Evolutionary conservation across 2,329 filamentous ascomycete genomes (phyloP).

Genomic region (Hypocreales sp.): DNA sequence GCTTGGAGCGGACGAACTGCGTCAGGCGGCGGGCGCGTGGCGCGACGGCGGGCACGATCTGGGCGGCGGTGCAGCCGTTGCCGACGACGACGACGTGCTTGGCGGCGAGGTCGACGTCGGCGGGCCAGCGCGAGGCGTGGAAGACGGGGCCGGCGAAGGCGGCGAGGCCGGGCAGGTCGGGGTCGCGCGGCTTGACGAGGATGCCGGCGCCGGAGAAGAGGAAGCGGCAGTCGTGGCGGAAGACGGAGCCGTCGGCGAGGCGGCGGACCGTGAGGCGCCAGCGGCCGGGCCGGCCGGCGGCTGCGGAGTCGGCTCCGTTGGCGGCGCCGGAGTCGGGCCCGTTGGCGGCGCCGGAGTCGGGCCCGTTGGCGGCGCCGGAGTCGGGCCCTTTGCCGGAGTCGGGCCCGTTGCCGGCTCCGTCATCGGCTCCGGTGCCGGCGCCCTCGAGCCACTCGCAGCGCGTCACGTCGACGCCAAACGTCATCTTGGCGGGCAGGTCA

Average conservation of each 20-base stretch:
- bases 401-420: too few species aligned
- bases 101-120: constrained; percentile 27
- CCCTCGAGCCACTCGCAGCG: constrained; percentile 22
- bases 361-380: too few species aligned
- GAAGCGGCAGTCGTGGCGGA: constrained; percentile 22
- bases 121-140: constrained; percentile 40
- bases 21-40: constrained; percentile 17
- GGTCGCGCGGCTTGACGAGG: constrained; percentile 16
- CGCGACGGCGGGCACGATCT: constrained; percentile 31
- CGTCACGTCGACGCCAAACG: constrained; percentile 20
- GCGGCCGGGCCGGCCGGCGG: too few species aligned
- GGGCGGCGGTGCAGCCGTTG: constrained; percentile 37
- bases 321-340: too few species aligned
- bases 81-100: constrained; percentile 38
- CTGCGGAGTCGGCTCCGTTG: too few species aligned
- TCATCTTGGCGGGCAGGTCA: constrained; percentile 21
- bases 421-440: too few species aligned
- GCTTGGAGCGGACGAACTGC: constrained; percentile 25
- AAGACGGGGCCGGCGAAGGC: constrained; percentile 36
- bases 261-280: constrained; percentile 19
- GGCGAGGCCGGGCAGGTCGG: constrained; percentile 30
- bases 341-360: too few species aligned
- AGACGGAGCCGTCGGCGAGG: constrained; percentile 7
- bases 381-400: too few species aligned
- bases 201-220: constrained; percentile 20